Evolutionary conservation across 1,139 yeast genomes (phyloP).

Genomic region (Lodderomyces theae): DNA sequence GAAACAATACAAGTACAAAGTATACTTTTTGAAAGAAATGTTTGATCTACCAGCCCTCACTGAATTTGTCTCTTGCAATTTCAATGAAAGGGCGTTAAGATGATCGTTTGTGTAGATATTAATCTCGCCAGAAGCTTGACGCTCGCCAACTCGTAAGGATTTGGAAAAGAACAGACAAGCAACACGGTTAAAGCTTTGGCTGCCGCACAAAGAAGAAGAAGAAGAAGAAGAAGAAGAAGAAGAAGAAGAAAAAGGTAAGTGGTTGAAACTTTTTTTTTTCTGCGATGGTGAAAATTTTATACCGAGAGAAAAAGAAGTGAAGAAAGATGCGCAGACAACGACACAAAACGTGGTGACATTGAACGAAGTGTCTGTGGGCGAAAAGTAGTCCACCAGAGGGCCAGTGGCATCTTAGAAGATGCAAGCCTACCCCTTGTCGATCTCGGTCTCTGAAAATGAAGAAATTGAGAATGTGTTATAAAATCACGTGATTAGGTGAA

Average conservation of each 20-base stretch:
- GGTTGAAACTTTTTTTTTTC: slow-evolving; percentile 7
- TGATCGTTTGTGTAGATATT: slow-evolving; percentile 31
- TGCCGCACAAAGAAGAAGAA: slow-evolving; percentile 48
- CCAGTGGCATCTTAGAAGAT: too few relatives aligned
- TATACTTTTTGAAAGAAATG: too few relatives aligned
- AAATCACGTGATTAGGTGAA: not conserved
- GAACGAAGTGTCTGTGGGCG: too few relatives aligned
- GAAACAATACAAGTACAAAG: slow-evolving; percentile 1
- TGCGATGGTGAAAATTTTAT: slow-evolving; percentile 10
- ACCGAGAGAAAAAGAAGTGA: not conserved
- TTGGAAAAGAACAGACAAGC: slow-evolving; percentile 50
- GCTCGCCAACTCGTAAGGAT: slow-evolving; percentile 55
- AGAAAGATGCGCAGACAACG: not conserved
- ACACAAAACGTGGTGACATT: not conserved
- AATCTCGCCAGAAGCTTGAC: slow-evolving; percentile 56
- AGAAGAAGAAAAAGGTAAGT: not conserved
- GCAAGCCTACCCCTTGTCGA: too few relatives aligned
- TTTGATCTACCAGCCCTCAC: slow-evolving; percentile 55
- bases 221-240: slow-evolving; percentile 6
- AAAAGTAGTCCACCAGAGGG: too few relatives aligned
- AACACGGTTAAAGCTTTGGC: slow-evolving; percentile 57
- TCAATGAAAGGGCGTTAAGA: slow-evolving; percentile 49
- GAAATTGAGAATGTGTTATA: too few relatives aligned
- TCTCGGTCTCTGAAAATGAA: too few relatives aligned
- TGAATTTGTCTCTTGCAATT: slow-evolving; percentile 19